These are phyloP conservation scores for Botrytis galanthina DNA, from an alignment of 2,329 filamentous ascomycete species.

Conservation along the genomic window DNA sequence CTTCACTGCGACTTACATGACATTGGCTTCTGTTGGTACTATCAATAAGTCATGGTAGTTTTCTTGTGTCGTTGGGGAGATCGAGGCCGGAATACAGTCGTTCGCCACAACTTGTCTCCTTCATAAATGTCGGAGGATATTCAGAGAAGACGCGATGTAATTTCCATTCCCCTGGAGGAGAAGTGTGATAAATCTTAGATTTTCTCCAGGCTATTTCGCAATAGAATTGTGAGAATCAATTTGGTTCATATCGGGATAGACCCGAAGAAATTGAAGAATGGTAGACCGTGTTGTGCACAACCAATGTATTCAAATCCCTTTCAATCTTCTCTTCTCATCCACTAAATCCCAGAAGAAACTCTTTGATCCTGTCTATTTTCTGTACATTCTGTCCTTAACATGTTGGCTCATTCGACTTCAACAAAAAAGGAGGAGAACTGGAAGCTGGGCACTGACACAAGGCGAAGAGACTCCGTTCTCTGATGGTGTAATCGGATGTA, in stretches of 20 bases:
- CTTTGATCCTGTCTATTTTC: not conserved
- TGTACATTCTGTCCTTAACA: not conserved
- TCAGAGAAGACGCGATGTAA: not conserved
- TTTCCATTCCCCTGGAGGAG: not conserved
- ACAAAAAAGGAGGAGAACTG: too few relatives aligned
- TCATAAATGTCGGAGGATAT: not conserved
- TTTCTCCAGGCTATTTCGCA: not conserved
- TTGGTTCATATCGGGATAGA: not conserved
- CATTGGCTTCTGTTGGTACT: too few relatives aligned
- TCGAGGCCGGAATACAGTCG: fast-evolving
- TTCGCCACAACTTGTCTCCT: not conserved
- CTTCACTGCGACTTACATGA: not conserved
- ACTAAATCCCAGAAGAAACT: not conserved
- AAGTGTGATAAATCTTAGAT: not conserved
- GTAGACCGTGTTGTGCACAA: fast-evolving
- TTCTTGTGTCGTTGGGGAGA: fast-evolving
- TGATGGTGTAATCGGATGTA: not conserved
- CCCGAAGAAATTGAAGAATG: not conserved
- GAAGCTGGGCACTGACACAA: not conserved
- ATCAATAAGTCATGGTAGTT: not conserved
- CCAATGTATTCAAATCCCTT: not conserved
- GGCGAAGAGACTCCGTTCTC: not conserved
- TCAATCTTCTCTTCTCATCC: not conserved
- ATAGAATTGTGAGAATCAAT: not conserved
- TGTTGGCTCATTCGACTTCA: too few relatives aligned